phyloP scores from a whole-genome alignment of 495 filamentous ascomycete genomes.

The Neurospora discreta region DNA sequence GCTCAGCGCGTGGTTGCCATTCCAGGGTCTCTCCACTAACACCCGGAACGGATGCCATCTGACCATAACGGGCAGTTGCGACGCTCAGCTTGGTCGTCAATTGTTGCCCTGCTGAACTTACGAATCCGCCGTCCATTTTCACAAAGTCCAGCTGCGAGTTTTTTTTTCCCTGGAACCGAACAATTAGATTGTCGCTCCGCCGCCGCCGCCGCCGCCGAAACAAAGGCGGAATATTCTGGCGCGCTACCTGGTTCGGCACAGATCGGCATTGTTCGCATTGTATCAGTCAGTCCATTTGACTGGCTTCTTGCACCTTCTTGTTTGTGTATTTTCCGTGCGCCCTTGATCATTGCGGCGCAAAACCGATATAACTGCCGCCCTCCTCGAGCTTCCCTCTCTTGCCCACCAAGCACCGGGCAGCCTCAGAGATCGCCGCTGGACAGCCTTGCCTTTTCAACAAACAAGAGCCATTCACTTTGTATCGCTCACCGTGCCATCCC shows the following conservation, averaged over 20 bases:
- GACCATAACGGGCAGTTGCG: neutral
- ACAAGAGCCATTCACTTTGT: too few species aligned
- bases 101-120: neutral
- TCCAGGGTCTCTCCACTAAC: neutral
- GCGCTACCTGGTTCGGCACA: neutral
- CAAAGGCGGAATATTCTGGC: neutral
- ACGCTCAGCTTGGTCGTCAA: neutral
- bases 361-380: neutral
- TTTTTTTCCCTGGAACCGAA: neutral
- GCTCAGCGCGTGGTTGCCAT: neutral
- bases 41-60: neutral
- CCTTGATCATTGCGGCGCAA: neutral
- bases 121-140: neutral
- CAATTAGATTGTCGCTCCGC: neutral
- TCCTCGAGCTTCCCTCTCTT: neutral
- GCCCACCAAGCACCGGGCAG: neutral
- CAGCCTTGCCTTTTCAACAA: neutral
- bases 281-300: neutral
- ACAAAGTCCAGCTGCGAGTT: neutral
- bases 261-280: neutral
- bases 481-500: neutral
- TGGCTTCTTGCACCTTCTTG: neutral
- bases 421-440: neutral
- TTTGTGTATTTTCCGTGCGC: neutral
- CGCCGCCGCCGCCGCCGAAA: neutral